phyloP scores from a whole-genome alignment of 495 filamentous ascomycete genomes.

The Neurospora sp. region DNA sequence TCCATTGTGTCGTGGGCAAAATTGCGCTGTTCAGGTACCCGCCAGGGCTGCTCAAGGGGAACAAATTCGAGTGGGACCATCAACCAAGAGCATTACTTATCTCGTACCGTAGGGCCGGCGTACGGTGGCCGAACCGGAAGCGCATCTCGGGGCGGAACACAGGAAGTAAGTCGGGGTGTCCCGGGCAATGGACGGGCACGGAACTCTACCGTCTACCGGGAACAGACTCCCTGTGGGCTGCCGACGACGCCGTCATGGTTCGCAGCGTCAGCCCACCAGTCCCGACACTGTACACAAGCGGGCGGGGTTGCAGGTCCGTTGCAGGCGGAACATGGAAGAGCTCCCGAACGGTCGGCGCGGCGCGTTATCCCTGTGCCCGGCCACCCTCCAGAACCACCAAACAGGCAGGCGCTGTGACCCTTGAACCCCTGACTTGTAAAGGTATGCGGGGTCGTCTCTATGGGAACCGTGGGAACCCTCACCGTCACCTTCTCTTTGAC shows the following conservation, averaged over 20 bases:
- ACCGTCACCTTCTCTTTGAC: neutral
- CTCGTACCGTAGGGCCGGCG: neutral
- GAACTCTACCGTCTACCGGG: neutral
- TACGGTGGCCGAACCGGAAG: neutral
- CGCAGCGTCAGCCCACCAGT: neutral
- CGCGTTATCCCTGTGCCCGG: slow-evolving; percentile 9
- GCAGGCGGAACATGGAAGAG: neutral
- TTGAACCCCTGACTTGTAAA: neutral
- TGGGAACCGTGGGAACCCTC: neutral
- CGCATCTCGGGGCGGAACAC: neutral
- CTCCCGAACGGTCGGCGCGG: slow-evolving; percentile 3
- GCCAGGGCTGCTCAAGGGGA: neutral
- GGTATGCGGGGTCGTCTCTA: neutral
- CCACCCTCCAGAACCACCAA: slow-evolving; percentile 4
- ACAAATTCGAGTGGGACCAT: neutral
- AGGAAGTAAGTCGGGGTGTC: neutral
- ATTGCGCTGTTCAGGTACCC: neutral
- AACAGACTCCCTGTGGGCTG: neutral
- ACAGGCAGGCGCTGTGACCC: neutral
- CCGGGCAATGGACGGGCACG: neutral
- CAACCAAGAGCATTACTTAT: neutral
- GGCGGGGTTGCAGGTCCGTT: neutral
- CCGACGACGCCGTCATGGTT: neutral
- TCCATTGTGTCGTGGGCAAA: neutral
- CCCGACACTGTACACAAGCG: neutral